Evolutionary conservation across 371 early-diverging fungal species (phyloP), one percentile per base, ranked within the genome.

Genomic region (Synchytrium microbalum): DNA sequence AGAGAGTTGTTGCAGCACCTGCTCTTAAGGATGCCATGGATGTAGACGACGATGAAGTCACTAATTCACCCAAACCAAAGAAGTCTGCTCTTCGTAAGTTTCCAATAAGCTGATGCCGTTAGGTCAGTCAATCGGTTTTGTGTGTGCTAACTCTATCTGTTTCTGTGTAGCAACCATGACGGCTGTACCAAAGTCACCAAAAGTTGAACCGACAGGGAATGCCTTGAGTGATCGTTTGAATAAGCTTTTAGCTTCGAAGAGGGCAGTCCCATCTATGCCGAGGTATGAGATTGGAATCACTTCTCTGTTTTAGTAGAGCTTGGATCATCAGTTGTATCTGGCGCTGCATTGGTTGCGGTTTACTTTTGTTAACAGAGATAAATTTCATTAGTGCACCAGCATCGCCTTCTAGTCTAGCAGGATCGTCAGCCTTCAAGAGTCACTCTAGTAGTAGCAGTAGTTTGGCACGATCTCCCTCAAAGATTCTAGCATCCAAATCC

Each of bases 1-100:
- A 56, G n/a, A 56, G n/a, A n/a, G 52, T 51, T 51, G 52, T n/a
- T n/a, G n/a, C 52, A n/a, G n/a, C 16, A n/a, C 16, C 52, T 51
- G 52, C 52, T 51, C 52, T n/a, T 51, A 51, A 51, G 52, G 52
- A 27, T 25, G 30, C 5, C 10, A 29, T 27, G 26, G 57, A 56
- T 5, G 57, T 27, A 25, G 5, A 56, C 57, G 52, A n/a, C 52
- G n/a, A n/a, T n/a, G 16, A 16, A 16, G n/a, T 25, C 16, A 56
- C 30, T 16, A 56, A 29, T 16, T 27, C 57, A 56, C 26, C 27
- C 5, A 16, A 56, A n/a, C 10, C 5, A 10, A 25, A 10, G 10
- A 56, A 56, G 16, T 29, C 26, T 27, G 30, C 5, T 10, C 27
- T 56, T 16, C 10, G 26, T 27, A 56, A 51, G 16, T 16, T 51